Evolutionary conservation across 2,329 filamentous ascomycete genomes (phyloP).

Genomic region (Pseudogymnoascus sp.): DNA sequence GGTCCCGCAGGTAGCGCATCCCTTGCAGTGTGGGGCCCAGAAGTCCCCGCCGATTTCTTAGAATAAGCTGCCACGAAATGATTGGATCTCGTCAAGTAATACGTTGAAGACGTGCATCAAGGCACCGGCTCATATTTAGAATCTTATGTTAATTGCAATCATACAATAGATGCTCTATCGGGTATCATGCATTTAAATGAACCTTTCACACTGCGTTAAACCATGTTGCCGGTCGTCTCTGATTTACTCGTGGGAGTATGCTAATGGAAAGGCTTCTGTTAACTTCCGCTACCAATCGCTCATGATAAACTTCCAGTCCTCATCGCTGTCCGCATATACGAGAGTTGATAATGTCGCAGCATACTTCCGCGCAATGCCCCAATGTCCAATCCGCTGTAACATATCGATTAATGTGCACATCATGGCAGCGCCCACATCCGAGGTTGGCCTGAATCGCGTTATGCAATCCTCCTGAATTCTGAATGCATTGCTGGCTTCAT

Average conservation of each 20-base stretch:
- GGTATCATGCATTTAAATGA: neutral
- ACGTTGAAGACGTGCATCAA: neutral
- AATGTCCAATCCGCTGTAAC: conserved; percentile 13
- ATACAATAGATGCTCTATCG: neutral
- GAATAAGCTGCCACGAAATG: conserved; percentile 2
- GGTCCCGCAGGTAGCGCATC: conserved; percentile 34
- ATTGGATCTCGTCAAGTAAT: too few relatives aligned
- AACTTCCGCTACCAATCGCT: too few relatives aligned
- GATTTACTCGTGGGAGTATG: neutral
- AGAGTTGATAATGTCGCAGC: conserved; percentile 9
- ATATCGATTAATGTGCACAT: conserved; percentile 11
- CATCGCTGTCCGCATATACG: conserved; percentile 7
- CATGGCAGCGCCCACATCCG: neutral
- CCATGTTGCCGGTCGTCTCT: neutral
- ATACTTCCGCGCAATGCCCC: conserved; percentile 13
- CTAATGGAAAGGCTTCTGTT: too few relatives aligned
- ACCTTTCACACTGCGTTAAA: neutral
- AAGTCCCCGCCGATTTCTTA: conserved; percentile 27
- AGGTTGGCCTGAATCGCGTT: neutral
- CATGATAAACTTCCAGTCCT: neutral
- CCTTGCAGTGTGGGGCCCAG: conserved; percentile 36
- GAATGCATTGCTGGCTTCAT: neutral
- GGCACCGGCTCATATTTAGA: neutral
- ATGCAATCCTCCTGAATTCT: neutral
- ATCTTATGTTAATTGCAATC: neutral